phyloP scores from a whole-genome alignment of 2,329 filamentous ascomycete species.

The Aurifilum marmelostoma region DNA sequence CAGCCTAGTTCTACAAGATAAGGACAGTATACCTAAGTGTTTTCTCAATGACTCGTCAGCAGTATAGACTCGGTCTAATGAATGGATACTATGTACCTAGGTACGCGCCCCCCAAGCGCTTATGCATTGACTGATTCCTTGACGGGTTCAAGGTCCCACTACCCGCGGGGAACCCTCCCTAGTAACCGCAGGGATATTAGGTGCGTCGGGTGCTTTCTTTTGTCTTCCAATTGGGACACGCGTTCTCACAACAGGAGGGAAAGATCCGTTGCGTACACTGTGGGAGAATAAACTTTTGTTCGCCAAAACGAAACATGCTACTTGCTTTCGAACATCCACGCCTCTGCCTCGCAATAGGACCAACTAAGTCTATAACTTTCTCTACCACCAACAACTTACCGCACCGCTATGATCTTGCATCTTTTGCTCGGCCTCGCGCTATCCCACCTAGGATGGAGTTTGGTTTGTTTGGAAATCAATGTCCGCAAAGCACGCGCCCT shows the following conservation, averaged over 20 bases:
- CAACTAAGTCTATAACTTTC: not conserved
- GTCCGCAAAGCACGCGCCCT: slow-evolving; percentile 32
- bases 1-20: no score
- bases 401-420: slow-evolving; percentile 10
- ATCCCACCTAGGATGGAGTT: slow-evolving; percentile 32
- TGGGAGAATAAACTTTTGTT: not conserved
- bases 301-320: not conserved
- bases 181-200: not conserved
- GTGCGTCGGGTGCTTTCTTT: not conserved
- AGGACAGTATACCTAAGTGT: no score
- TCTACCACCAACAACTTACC: not conserved
- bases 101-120: not conserved
- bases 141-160: not conserved
- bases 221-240: no score
- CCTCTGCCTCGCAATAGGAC: not conserved
- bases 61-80: no score
- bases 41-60: no score
- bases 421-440: slow-evolving; percentile 6
- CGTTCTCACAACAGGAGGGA: not conserved
- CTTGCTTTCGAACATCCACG: not conserved
- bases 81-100: not conserved
- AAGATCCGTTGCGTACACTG: not conserved
- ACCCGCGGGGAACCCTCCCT: not conserved
- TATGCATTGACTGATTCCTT: not conserved
- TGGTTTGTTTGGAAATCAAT: slow-evolving; percentile 33